Evolutionary conservation across 208 protist genomes (phyloP), one percentile per base, ranked within the genome.

Genomic region (Acanthamoeba healyi): DNA sequence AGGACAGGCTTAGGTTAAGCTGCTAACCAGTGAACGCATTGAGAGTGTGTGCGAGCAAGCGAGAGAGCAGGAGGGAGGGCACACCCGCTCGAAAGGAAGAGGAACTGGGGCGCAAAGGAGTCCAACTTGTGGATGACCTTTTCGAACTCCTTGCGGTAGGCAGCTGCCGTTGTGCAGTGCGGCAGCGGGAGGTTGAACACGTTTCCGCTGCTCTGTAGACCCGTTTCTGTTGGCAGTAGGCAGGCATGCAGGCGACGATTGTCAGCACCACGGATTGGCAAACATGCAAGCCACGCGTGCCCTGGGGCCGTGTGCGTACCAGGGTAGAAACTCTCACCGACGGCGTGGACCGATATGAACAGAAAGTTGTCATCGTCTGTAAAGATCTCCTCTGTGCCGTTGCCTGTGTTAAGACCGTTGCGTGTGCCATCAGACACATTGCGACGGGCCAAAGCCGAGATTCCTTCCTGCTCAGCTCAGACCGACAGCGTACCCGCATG

Each of bases 341-440:
- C 86, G 4, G 94, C 95, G 26, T 96, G 95, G 9, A 96, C 93
- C 4, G 92, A 95, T 6, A 95, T 79, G 70, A 96, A 96, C 5
- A 96, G 70, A 72, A 96, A 95, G 70, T 95, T 94, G 42, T 96
- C 94, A 56, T 95, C 79, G 32, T 92, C 95, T 32, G 63, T 46
- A 0, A 96, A 81, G 14, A 96, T 94, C 34, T 96, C 95, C 49
- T 96, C 86, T 22, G 95, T 96, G 14, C 95, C 95, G 46, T 96
- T 96, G 51, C 95, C 95, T 58, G 94, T 94, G 51, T 95, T n/a
- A n/a, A n/a, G 82, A 40, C 94, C 90, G 26, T 72, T 6, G n/a
- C 7, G 19, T 32, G 38, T 24, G 44, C 44, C 4, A 49, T 15
- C 7, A 49, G 7, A 49, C 44, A 49, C 38, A 61, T 14, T 72